Percentiles rank a stretch among this genome's conserved stretches.
These are phyloP conservation scores for Mallotus repandus DNA, from an alignment of 441 rosid genomes.

Conservation along the genomic window DNA sequence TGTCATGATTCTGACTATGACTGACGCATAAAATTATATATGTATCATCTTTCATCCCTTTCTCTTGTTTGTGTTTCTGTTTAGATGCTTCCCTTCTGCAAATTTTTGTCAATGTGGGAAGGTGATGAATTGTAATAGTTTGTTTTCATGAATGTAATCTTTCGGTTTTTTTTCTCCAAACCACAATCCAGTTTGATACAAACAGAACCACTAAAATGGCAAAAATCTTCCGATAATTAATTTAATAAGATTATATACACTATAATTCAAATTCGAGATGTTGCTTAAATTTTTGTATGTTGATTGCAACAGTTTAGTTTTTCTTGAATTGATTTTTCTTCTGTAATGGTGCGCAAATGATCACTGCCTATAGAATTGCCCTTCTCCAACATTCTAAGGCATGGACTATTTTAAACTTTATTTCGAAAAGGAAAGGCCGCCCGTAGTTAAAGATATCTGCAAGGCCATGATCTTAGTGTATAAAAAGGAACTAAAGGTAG, in stretches of 20 bases:
- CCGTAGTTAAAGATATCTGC: not conserved
- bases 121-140: constrained; percentile 35
- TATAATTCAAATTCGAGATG: no score
- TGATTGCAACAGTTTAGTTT: no score
- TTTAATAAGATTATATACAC: no score
- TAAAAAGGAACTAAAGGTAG: not conserved
- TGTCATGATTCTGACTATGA: no score
- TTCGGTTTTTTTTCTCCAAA: not conserved
- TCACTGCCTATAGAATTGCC: no score
- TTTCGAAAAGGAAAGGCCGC: not conserved
- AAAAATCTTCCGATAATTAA: no score
- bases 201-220: no score
- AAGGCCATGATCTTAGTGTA: not conserved
- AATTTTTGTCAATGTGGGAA: constrained; percentile 43
- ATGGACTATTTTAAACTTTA: not conserved
- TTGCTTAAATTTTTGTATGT: no score
- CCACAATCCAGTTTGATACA: no score
- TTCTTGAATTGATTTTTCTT: no score
- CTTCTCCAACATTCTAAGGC: not conserved
- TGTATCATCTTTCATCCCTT: not conserved
- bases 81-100: constrained; percentile 47
- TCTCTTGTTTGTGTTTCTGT: not conserved
- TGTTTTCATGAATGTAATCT: constrained; percentile 13
- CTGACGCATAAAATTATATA: not conserved
- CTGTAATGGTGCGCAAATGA: no score